Evolutionary conservation across 768 basidiomycete genomes (phyloP).

Genomic region (Lactarius pseudohatsudake): DNA sequence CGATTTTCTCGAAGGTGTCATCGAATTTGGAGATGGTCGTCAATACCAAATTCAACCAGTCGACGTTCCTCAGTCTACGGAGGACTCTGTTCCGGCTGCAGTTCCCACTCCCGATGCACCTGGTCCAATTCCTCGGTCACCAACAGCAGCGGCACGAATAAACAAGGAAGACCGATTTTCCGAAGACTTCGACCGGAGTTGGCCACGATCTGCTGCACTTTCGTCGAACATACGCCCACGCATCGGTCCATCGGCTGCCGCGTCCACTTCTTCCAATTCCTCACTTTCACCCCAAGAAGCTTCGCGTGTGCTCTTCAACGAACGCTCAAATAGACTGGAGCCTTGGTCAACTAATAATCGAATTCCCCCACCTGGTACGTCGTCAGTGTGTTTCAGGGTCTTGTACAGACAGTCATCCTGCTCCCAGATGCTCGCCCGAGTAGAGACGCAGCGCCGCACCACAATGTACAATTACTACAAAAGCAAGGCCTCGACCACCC

Average conservation of each 20-base stretch:
- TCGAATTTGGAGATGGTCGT: slow-evolving; percentile 95
- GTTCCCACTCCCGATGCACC: slow-evolving; percentile 9
- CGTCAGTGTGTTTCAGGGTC: slow-evolving; percentile 19
- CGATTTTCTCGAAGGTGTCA: slow-evolving; percentile 82
- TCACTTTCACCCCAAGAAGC: slow-evolving; percentile 53
- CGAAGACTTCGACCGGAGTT: slow-evolving; percentile 94
- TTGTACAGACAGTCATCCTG: slow-evolving; percentile 42
- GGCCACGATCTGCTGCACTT: slow-evolving; percentile 73
- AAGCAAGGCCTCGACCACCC: slow-evolving; percentile 42
- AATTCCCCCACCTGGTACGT: slow-evolving; percentile 38
- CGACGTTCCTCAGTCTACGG: slow-evolving; percentile 34
- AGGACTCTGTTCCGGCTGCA: slow-evolving; percentile 13
- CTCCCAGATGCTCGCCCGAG: slow-evolving; percentile 39
- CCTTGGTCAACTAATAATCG: slow-evolving; percentile 63
- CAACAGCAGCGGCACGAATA: slow-evolving; percentile 45
- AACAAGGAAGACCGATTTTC: slow-evolving; percentile 86
- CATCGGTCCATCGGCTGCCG: slow-evolving; percentile 28
- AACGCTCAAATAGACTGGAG: slow-evolving; percentile 86
- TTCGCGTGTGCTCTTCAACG: slow-evolving; percentile 90
- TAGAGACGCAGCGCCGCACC: slow-evolving; percentile 49
- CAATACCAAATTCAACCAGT: slow-evolving; percentile 79
- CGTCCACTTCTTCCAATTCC: slow-evolving; percentile 41
- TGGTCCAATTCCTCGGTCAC: slow-evolving; percentile 7
- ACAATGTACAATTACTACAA: slow-evolving; percentile 58
- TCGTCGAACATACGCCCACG: slow-evolving; percentile 42